Evolutionary conservation across 2,329 filamentous ascomycete genomes (phyloP).

Genomic region (Trichoderma pleuroti): DNA sequence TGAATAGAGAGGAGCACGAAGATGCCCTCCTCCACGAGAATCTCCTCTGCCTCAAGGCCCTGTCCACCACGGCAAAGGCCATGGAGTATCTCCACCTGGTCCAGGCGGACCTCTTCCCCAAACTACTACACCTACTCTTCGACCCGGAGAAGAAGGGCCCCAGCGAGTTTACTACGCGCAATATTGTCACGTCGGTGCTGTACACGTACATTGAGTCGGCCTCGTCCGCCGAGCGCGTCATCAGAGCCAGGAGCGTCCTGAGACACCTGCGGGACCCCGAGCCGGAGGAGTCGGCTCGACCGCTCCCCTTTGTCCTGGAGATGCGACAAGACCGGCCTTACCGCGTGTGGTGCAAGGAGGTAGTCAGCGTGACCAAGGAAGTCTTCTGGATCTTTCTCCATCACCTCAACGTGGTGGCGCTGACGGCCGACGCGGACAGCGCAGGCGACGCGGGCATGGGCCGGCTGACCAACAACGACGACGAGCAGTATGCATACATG

Average conservation of each 20-base stretch:
- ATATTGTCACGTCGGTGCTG: constrained; percentile 82
- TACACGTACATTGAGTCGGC: constrained; percentile 82
- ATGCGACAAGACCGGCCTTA: constrained; percentile 88
- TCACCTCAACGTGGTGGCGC: constrained; percentile 79
- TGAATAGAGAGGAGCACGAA: constrained; percentile 82
- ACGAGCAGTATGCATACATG: constrained; percentile 58
- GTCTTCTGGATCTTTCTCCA: constrained; percentile 99
- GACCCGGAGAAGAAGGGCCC: constrained; percentile 98
- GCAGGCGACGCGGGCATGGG: constrained; percentile 20
- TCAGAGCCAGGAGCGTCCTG: constrained; percentile 70
- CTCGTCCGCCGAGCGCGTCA: constrained; percentile 56
- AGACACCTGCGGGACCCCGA: constrained; percentile 76
- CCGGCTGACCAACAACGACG: constrained; percentile 32
- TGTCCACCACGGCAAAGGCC: constrained; percentile 86
- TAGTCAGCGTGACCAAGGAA: constrained; percentile 89
- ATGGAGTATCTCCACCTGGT: constrained; percentile 78
- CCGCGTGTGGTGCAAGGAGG: constrained; percentile 89
- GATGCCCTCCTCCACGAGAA: constrained; percentile 89
- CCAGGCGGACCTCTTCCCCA: constrained; percentile 78
- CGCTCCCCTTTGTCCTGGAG: constrained; percentile 80
- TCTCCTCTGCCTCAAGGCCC: constrained; percentile 85
- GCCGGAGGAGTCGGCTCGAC: constrained; percentile 69
- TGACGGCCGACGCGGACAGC: constrained; percentile 40
- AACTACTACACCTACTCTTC: constrained; percentile 83
- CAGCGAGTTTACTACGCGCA: constrained; percentile 90